phyloP scores from a whole-genome alignment of 768 basidiomycete species.

The Inosperma sp. region DNA sequence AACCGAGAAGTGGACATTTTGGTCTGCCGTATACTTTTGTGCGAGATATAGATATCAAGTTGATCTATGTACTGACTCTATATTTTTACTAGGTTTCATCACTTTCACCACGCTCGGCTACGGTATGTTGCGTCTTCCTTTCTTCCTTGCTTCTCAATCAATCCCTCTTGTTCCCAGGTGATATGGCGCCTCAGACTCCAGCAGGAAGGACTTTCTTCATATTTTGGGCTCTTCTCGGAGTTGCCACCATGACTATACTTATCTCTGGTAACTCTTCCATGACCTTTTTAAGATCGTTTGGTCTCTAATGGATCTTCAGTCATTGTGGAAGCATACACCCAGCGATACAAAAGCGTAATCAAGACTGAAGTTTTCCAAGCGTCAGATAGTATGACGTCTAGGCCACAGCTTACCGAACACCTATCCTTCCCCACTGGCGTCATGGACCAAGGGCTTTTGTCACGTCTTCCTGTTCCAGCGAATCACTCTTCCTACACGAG shows the following conservation, averaged over 20 bases:
- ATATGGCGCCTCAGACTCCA: constrained; percentile 54
- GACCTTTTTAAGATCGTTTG: neutral
- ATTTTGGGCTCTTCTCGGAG: constrained; percentile 73
- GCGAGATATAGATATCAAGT: constrained; percentile 20
- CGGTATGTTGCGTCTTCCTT: constrained; percentile 29
- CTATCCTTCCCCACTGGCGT: neutral
- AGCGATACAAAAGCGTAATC: constrained; percentile 56
- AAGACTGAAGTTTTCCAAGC: constrained; percentile 28
- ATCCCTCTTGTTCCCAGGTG: too few relatives aligned
- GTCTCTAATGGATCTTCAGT: constrained; percentile 39
- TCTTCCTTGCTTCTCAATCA: too few relatives aligned
- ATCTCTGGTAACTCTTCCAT: constrained; percentile 47
- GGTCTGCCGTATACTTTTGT: constrained; percentile 70
- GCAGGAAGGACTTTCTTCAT: constrained; percentile 75
- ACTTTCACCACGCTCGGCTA: constrained; percentile 75
- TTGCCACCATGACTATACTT: constrained; percentile 71
- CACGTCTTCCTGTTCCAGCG: neutral
- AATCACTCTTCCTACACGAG: too few relatives aligned
- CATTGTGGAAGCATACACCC: constrained; percentile 60
- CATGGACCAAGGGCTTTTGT: neutral
- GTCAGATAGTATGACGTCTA: neutral
- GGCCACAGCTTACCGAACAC: neutral
- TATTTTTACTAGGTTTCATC: constrained; percentile 51
- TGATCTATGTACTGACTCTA: neutral
- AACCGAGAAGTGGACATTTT: constrained; percentile 70